Evolutionary conservation across 192 early-diverging fungal species (phyloP).

Genomic region (Rhizophagus clarus): DNA sequence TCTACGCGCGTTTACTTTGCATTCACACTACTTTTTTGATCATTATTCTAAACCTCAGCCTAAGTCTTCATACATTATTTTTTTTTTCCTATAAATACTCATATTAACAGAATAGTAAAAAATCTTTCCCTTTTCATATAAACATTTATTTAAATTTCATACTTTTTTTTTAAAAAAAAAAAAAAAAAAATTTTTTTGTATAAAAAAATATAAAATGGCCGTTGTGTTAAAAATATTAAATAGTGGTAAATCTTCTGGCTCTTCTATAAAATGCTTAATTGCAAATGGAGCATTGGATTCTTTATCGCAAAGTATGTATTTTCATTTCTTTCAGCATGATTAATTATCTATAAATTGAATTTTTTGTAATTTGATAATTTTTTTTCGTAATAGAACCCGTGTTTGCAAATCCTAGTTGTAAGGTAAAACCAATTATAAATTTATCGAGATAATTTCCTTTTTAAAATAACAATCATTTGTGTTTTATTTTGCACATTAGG

Average conservation of each 20-base stretch:
- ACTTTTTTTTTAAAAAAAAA: no score
- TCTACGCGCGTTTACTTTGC: not conserved
- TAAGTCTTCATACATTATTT: no score
- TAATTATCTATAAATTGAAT: not conserved
- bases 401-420: not conserved
- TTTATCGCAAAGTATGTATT: not conserved
- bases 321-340: not conserved
- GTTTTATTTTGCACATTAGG: not conserved
- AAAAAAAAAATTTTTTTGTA: not conserved
- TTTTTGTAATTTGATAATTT: not conserved
- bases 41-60: not conserved
- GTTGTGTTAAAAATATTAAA: not conserved
- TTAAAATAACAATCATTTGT: no score
- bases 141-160: no score
- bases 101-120: no score
- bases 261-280: not conserved
- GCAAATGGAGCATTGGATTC: not conserved
- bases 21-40: not conserved
- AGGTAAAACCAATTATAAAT: not conserved
- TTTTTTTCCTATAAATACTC: no score
- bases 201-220: not conserved
- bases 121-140: no score
- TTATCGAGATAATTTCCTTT: no score
- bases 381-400: not conserved
- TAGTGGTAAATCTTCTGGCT: not conserved